phyloP scores from a whole-genome alignment of 2,329 filamentous ascomycete species.

The Orbilia blumenaviensis region DNA sequence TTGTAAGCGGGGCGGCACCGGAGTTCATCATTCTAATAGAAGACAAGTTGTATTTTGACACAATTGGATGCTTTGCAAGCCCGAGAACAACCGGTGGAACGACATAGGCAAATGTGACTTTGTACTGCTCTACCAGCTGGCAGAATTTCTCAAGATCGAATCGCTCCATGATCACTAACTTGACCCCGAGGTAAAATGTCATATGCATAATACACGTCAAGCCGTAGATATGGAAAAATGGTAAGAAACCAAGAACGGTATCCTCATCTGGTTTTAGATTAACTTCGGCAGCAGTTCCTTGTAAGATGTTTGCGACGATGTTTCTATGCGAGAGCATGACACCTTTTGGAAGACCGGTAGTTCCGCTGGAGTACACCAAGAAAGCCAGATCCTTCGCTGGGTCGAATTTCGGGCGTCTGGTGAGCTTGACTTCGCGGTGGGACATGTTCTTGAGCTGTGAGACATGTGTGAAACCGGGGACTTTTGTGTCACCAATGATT shows the following conservation, averaged over 20 bases:
- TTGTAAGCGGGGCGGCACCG: slow-evolving; percentile 83
- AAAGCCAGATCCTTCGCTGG: slow-evolving; percentile 80
- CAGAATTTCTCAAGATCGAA: slow-evolving; percentile 87
- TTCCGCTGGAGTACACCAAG: slow-evolving; percentile 87
- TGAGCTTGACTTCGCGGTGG: slow-evolving; percentile 67
- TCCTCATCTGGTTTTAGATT: slow-evolving; percentile 65
- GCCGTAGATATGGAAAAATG: slow-evolving; percentile 90
- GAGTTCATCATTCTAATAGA: slow-evolving; percentile 84
- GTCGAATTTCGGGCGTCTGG: slow-evolving; percentile 69
- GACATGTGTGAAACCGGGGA: slow-evolving; percentile 66
- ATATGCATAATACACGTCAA: slow-evolving; percentile 53
- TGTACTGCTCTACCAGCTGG: slow-evolving; percentile 75
- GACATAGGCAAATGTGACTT: slow-evolving; percentile 66
- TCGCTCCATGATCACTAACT: slow-evolving; percentile 76
- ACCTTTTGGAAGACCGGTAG: slow-evolving; percentile 89
- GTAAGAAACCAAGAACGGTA: slow-evolving; percentile 78
- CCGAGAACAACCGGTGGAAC: slow-evolving; percentile 85
- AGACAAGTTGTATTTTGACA: slow-evolving; percentile 82
- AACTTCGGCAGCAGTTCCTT: slow-evolving; percentile 59
- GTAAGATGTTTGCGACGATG: slow-evolving; percentile 74
- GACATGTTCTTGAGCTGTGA: slow-evolving; percentile 73
- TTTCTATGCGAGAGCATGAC: slow-evolving; percentile 87
- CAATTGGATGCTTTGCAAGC: slow-evolving; percentile 79
- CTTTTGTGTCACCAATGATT: slow-evolving; percentile 75
- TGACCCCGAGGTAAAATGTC: slow-evolving; percentile 65